Evolutionary conservation across 441 rosid genomes (phyloP).

Genomic region (Biscutella auriculata): DNA sequence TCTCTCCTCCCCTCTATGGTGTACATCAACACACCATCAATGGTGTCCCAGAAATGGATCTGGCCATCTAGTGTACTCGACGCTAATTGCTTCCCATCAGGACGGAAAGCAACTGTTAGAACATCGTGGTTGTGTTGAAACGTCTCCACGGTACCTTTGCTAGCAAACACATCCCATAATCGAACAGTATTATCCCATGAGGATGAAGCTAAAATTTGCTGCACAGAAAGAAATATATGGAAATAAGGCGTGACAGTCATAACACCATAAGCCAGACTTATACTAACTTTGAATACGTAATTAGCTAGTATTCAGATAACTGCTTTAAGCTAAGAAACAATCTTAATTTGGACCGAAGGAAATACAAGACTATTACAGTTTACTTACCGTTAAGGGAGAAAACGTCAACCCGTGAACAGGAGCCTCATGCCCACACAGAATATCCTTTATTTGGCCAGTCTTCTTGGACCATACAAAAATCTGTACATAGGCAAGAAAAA

Average conservation of each 20-base stretch:
- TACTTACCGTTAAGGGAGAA: constrained; percentile 77
- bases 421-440: constrained; percentile 92
- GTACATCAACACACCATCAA: constrained; percentile 77
- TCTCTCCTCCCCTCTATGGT: constrained; percentile 95
- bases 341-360: not conserved
- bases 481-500: constrained; percentile 27
- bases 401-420: constrained; percentile 91
- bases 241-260: not conserved
- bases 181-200: constrained; percentile 94
- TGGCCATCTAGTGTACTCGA: constrained; percentile 89
- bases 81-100: constrained; percentile 92
- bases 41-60: constrained; percentile 93
- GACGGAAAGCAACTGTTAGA: constrained; percentile 78
- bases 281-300: not conserved
- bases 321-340: not conserved
- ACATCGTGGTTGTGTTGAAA: constrained; percentile 90
- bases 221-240: constrained; percentile 1
- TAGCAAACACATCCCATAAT: constrained; percentile 89
- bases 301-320: not conserved
- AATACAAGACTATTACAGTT: not conserved
- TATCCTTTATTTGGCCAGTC: constrained; percentile 85
- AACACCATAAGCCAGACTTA: not conserved
- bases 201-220: constrained; percentile 91
- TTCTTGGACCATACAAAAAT: constrained; percentile 99
- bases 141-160: constrained; percentile 80